These are phyloP conservation scores for Mortierella sp. DNA, from an alignment of 371 early-diverging fungal species.

Conservation along the genomic window DNA sequence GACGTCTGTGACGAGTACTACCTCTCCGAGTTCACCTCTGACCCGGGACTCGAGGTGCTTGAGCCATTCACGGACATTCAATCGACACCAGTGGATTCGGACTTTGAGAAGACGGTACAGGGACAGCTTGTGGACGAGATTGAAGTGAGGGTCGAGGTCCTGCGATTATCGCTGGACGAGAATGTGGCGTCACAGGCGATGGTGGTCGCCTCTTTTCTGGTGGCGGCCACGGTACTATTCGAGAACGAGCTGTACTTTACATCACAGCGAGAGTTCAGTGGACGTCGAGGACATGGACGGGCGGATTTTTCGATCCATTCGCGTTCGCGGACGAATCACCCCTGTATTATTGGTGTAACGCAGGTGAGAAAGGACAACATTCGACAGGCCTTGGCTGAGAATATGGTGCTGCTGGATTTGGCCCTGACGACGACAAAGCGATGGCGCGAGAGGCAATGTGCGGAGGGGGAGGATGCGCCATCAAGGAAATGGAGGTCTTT, in stretches of 20 bases:
- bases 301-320: constrained; percentile 31
- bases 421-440: constrained; percentile 23
- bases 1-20: constrained; percentile 19
- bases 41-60: not conserved
- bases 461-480: constrained; percentile 13
- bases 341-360: constrained; percentile 19
- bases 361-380: constrained; percentile 26
- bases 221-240: constrained; percentile 23
- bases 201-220: constrained; percentile 19
- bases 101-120: not conserved
- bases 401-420: constrained; percentile 29
- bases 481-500: constrained; percentile 6
- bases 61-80: constrained; percentile 18
- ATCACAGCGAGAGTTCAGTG: constrained; percentile 24
- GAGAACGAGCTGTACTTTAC: constrained; percentile 22
- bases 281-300: constrained; percentile 36
- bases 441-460: constrained; percentile 6
- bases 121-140: constrained; percentile 19
- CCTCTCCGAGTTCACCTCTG: not conserved
- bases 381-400: constrained; percentile 25
- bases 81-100: constrained; percentile 9
- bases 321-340: not conserved
- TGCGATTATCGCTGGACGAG: not conserved
- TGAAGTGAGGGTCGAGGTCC: not conserved
- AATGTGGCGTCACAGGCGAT: constrained; percentile 25